Evolutionary conservation across 148 eudicot genomes (phyloP).

Genomic region (Rhododendron griersonianum): DNA sequence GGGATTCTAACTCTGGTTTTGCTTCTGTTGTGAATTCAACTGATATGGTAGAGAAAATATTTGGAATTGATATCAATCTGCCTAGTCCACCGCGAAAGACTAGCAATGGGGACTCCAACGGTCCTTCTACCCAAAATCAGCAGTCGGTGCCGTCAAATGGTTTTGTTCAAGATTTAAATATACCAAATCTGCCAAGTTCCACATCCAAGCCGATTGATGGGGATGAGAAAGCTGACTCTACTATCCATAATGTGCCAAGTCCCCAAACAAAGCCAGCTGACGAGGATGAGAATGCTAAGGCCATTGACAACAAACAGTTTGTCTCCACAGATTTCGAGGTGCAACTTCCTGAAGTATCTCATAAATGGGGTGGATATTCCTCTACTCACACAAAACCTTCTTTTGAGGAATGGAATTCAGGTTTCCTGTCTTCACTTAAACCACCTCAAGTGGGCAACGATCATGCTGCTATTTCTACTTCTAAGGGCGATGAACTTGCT

Average conservation of each 20-base stretch:
- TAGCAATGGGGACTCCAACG: conserved; percentile 17
- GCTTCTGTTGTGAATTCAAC: conserved; percentile 31
- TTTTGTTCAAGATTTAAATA: conserved; percentile 30
- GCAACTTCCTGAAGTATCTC: conserved; percentile 36
- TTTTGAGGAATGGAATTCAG: conserved; percentile 38
- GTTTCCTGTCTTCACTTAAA: conserved; percentile 33
- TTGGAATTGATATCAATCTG: conserved; percentile 26
- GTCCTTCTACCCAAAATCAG: conserved; percentile 19
- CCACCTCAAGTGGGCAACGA: conserved; percentile 22
- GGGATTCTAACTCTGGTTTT: conserved; percentile 31
- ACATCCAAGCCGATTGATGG: conserved; percentile 27
- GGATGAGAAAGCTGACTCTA: conserved; percentile 12
- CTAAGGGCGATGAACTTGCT: conserved; percentile 31
- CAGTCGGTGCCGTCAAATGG: conserved; percentile 23
- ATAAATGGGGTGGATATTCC: conserved; percentile 58
- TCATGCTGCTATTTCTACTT: conserved; percentile 19
- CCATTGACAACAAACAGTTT: conserved; percentile 27
- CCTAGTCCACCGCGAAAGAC: conserved; percentile 34
- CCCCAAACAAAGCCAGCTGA: conserved; percentile 19
- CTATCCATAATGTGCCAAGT: conserved; percentile 17
- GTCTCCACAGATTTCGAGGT: conserved; percentile 27
- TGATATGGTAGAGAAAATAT: conserved; percentile 28
- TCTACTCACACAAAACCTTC: conserved; percentile 34
- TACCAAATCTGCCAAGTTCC: conserved; percentile 31
- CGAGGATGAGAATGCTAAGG: conserved; percentile 20